phyloP scores from a whole-genome alignment of 2,329 filamentous ascomycete genomes.

The Drechslera avenae region DNA sequence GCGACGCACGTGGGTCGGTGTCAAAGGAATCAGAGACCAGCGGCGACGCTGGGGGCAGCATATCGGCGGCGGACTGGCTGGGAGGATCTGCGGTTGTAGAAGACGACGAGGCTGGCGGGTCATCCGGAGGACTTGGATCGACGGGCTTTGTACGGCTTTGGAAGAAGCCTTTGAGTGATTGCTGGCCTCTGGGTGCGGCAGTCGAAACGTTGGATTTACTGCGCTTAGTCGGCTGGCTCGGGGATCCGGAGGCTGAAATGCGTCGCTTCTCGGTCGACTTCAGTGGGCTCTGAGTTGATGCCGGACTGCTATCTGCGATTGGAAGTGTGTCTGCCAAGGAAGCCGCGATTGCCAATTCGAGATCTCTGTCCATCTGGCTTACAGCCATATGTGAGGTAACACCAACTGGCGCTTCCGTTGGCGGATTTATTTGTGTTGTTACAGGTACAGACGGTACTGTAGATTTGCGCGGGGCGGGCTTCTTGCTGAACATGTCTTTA shows the following conservation, averaged over 20 bases:
- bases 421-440: not conserved
- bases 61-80: conserved; percentile 7
- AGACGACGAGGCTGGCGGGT: conserved; percentile 2
- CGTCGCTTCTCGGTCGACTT: conserved; percentile 41
- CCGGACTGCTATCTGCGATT: conserved; percentile 6
- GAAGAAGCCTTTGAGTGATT: conserved; percentile 80
- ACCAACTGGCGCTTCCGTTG: conserved; percentile 2
- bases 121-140: conserved; percentile 8
- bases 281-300: conserved; percentile 18
- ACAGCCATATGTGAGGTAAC: not conserved
- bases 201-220: conserved; percentile 51
- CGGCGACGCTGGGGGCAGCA: conserved; percentile 3
- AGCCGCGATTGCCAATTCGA: conserved; percentile 8
- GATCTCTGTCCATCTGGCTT: conserved; percentile 18
- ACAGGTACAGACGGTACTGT: conserved; percentile 6
- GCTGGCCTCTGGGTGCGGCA: conserved; percentile 52
- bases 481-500: conserved; percentile 82
- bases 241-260: conserved; percentile 24
- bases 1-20: conserved; percentile 52
- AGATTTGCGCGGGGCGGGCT: conserved; percentile 17
- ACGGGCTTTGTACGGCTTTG: conserved; percentile 42
- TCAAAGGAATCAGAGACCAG: conserved; percentile 8
- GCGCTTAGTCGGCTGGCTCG: conserved; percentile 52
- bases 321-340: conserved; percentile 9
- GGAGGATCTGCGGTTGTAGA: conserved; percentile 6